Conservation (phyloP, 1,139 yeast genomes). For the Debaryomyces udenii region DNA sequence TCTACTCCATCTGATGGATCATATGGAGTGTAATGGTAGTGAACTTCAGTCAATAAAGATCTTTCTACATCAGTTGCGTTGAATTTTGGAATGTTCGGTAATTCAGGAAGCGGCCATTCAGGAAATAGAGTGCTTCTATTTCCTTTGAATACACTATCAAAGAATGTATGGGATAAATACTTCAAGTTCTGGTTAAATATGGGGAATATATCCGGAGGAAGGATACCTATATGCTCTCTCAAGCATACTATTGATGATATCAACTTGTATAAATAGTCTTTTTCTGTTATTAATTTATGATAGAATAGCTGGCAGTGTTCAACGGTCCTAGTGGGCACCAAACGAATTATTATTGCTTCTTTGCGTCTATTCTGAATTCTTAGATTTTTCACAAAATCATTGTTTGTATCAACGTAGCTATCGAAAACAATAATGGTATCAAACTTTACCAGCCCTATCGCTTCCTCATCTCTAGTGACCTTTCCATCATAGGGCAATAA, state of each 20-base stretch:
- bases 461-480: slow-evolving; percentile 30
- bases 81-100: slow-evolving; percentile 64
- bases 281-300: slow-evolving; percentile 29
- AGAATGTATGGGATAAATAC: slow-evolving; percentile 62
- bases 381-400: slow-evolving; percentile 31
- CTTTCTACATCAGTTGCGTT: slow-evolving; percentile 76
- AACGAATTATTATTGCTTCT: slow-evolving; percentile 61
- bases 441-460: slow-evolving; percentile 38
- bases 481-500: slow-evolving; percentile 49
- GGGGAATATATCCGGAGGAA: slow-evolving; percentile 81
- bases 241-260: slow-evolving; percentile 84
- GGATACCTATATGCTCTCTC: slow-evolving; percentile 78
- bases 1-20: slow-evolving; percentile 42
- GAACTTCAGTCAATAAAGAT: slow-evolving; percentile 77
- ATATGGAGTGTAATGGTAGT: slow-evolving; percentile 59
- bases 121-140: slow-evolving; percentile 28
- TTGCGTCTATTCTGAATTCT: slow-evolving; percentile 35
- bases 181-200: slow-evolving; percentile 68
- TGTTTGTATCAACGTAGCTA: slow-evolving; percentile 56
- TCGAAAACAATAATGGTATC: slow-evolving; percentile 75
- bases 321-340: slow-evolving; percentile 77
- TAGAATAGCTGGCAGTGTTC: slow-evolving; percentile 66
- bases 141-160: slow-evolving; percentile 42
- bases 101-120: slow-evolving; percentile 80
- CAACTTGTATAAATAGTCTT: slow-evolving; percentile 60